phyloP scores from a whole-genome alignment of 768 basidiomycete species.

The Leccinum fibrillosum region DNA sequence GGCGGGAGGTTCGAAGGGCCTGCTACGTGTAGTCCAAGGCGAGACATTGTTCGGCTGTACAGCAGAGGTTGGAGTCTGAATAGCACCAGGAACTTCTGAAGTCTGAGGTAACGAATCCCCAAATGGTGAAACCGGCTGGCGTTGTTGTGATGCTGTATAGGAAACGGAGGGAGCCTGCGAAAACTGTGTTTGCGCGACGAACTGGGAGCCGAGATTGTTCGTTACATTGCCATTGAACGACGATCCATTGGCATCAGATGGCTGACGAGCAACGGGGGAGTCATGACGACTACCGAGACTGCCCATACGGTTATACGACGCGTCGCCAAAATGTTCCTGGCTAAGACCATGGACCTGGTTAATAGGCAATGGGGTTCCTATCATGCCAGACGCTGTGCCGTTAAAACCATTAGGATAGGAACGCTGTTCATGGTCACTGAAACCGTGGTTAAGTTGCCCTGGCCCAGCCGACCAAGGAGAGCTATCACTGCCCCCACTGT shows the following conservation, averaged over 20 bases:
- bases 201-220: slow-evolving; percentile 24
- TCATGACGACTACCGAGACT: slow-evolving; percentile 21
- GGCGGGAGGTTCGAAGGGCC: slow-evolving; percentile 19
- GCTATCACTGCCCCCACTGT: slow-evolving; percentile 29
- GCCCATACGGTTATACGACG: slow-evolving; percentile 21
- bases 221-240: slow-evolving; percentile 14
- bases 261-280: slow-evolving; percentile 20
- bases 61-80: slow-evolving; percentile 22
- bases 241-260: slow-evolving; percentile 24
- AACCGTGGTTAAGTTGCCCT: slow-evolving; percentile 19
- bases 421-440: slow-evolving; percentile 20
- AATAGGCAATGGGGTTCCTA: slow-evolving; percentile 17
- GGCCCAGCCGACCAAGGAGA: slow-evolving; percentile 36
- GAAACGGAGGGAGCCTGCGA: slow-evolving; percentile 22
- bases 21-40: slow-evolving; percentile 23
- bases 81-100: slow-evolving; percentile 13
- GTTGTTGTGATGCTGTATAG: slow-evolving; percentile 18
- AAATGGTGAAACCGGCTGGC: slow-evolving; percentile 21
- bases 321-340: slow-evolving; percentile 28
- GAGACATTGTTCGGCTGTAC: slow-evolving; percentile 19
- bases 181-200: slow-evolving; percentile 15
- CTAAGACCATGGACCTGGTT: slow-evolving; percentile 21
- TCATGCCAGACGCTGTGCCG: slow-evolving; percentile 15
- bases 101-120: slow-evolving; percentile 19
- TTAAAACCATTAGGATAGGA: slow-evolving; percentile 27